Evolutionary conservation across 176 grass and related monocot species (phyloP).

Genomic region (Canna indica): DNA sequence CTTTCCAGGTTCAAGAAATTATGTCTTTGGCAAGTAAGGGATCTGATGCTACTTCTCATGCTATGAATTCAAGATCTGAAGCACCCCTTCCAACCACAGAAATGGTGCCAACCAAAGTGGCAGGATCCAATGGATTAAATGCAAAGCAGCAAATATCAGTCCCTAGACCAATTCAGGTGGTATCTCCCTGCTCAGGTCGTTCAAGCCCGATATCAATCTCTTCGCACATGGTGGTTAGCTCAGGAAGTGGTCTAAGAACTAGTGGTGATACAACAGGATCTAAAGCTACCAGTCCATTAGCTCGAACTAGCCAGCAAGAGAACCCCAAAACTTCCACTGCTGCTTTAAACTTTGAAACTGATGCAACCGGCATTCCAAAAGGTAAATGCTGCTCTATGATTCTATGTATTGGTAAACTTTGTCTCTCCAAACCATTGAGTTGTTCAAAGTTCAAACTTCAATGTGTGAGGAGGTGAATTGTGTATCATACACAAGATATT

Average conservation of each 20-base stretch:
- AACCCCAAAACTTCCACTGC: slow-evolving; percentile 7
- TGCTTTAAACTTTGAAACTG: slow-evolving; percentile 25
- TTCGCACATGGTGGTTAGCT: slow-evolving; percentile 32
- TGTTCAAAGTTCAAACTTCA: neutral
- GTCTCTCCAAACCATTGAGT: neutral
- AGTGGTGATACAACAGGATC: slow-evolving; percentile 32
- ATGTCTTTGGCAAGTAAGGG: slow-evolving; percentile 70
- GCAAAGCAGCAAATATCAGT: slow-evolving; percentile 24
- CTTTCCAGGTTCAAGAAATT: slow-evolving; percentile 63
- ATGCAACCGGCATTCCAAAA: slow-evolving; percentile 47
- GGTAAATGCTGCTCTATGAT: slow-evolving; percentile 33
- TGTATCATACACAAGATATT: neutral
- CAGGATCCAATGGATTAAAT: slow-evolving; percentile 26
- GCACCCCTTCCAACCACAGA: slow-evolving; percentile 10
- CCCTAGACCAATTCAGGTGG: slow-evolving; percentile 28
- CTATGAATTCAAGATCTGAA: slow-evolving; percentile 26
- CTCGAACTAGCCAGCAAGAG: slow-evolving; percentile 31
- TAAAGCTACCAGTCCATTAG: slow-evolving; percentile 39
- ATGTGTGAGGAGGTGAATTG: neutral
- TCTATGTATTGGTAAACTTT: neutral
- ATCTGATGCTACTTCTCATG: slow-evolving; percentile 30
- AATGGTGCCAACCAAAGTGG: slow-evolving; percentile 33
- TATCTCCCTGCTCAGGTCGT: slow-evolving; percentile 21
- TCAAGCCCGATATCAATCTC: slow-evolving; percentile 38
- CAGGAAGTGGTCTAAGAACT: slow-evolving; percentile 44